Evolutionary conservation across 352 stramenopile genomes (phyloP).

Genomic region (Phytophthora pisi): DNA sequence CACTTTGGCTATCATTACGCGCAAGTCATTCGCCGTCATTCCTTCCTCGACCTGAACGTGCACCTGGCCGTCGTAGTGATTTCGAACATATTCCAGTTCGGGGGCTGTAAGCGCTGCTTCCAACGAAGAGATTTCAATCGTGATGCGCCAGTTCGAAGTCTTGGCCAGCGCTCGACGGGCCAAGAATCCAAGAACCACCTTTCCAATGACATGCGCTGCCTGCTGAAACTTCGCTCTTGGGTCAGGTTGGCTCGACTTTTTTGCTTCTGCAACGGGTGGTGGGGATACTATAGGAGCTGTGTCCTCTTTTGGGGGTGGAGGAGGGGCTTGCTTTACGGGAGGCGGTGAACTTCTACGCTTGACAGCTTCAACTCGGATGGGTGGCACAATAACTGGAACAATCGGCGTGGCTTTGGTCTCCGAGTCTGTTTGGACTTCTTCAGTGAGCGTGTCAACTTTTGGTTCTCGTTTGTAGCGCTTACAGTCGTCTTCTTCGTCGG

Average conservation of each 20-base stretch:
- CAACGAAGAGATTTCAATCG: constrained; percentile 38
- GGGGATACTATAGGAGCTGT: not conserved
- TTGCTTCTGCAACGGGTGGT: not conserved
- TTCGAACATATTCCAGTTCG: constrained; percentile 30
- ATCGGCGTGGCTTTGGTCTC: constrained; percentile 4
- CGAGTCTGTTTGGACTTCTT: constrained; percentile 43
- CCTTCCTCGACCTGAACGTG: constrained; percentile 46
- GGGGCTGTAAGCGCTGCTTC: constrained; percentile 35
- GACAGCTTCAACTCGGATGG: constrained; percentile 8
- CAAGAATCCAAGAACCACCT: constrained; percentile 57
- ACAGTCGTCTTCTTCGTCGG: constrained; percentile 46
- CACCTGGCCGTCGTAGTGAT: constrained; percentile 20
- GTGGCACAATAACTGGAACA: constrained; percentile 6
- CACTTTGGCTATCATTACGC: constrained; percentile 45
- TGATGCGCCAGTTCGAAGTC: constrained; percentile 59
- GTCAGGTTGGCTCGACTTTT: constrained; percentile 4
- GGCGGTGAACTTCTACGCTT: constrained; percentile 5
- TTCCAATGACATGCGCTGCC: constrained; percentile 54
- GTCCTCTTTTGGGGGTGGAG: constrained; percentile 6
- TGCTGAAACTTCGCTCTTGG: constrained; percentile 21
- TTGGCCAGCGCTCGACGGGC: constrained; percentile 43
- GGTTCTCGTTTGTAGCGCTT: constrained; percentile 10
- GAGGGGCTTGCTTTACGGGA: constrained; percentile 4
- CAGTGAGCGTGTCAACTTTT: constrained; percentile 2
- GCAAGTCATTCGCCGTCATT: constrained; percentile 73